phyloP scores from a whole-genome alignment of 805 yeast species.

The Starmerella bombi region DNA sequence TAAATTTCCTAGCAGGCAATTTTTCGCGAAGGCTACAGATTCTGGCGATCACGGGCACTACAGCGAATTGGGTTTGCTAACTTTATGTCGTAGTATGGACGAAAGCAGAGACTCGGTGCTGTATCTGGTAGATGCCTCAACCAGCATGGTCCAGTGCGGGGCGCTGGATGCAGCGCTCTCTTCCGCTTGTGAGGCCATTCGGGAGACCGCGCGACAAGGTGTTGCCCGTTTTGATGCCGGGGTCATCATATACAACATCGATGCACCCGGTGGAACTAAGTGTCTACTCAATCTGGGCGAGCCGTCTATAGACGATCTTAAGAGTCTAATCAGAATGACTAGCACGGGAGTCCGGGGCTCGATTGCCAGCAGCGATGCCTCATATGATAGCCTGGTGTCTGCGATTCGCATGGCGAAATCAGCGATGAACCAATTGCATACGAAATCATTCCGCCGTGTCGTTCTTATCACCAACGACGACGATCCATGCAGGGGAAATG shows the following conservation, averaged over 20 bases:
- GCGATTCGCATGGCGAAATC: conserved; percentile 10
- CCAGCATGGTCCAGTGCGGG: conserved; percentile 23
- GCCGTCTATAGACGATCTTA: conserved; percentile 16
- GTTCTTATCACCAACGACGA: conserved; percentile 18
- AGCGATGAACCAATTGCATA: conserved; percentile 12
- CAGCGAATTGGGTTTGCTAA: too few relatives aligned
- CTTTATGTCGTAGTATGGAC: too few relatives aligned
- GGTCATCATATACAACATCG: conserved; percentile 38
- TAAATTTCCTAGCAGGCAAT: too few relatives aligned
- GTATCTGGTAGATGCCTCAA: conserved; percentile 28
- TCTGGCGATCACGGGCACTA: too few relatives aligned
- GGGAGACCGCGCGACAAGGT: conserved; percentile 48
- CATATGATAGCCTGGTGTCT: conserved; percentile 2
- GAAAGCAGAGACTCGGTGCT: conserved; percentile 26
- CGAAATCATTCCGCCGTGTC: conserved; percentile 12
- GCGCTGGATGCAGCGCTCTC: conserved; percentile 29
- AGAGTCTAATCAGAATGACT: conserved; percentile 14
- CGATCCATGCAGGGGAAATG: conserved; percentile 12
- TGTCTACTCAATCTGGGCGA: conserved; percentile 10
- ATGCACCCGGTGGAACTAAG: conserved; percentile 23
- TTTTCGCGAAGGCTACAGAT: too few relatives aligned
- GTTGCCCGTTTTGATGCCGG: conserved; percentile 62
- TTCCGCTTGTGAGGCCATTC: conserved; percentile 47
- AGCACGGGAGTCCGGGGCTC: background rate
- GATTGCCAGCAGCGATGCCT: conserved; percentile 5